Base-by-base conservation (phyloP, 2,329 filamentous ascomycete species). In the Clarireedia sp. region DNA sequence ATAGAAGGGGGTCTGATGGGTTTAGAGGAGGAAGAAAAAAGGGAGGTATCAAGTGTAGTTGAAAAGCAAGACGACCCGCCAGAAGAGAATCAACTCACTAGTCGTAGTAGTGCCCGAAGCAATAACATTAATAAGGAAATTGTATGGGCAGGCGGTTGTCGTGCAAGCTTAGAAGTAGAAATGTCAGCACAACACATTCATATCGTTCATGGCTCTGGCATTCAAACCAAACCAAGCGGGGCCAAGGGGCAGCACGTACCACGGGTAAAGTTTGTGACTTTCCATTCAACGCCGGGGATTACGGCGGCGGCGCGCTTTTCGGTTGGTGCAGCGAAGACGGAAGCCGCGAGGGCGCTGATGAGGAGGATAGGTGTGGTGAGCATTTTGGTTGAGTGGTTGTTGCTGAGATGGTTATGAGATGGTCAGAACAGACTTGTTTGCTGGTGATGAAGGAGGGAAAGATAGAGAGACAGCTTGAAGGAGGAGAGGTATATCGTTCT, bases 221-320 rank as follows among this genome's bases (percentile, higher is more conserved):
- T 16, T 6, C 23, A n/a, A 7, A n/a, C 9, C 8, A 17, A 3
- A 41, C 19, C 14, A 23, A 23, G n/a, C n/a, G 23, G 7, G 26
- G n/a, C 19, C 16, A 4, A 29, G 16, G 29, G 19, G 29, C 33
- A 43, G 47, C 14, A 16, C 9, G 4, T n/a, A 60, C 58, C 21
- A 44, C 59, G 54, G 37, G 51, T 56, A 14, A 61, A 58, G 26
- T 43, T 26, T 2, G 38, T 45, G 7, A 60, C 46, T 12, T 48
- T 58, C 59, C 59, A 61, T 10, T 26, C 19, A 16, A 48, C 36
- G 26, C 37, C 33, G 1, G 46, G 40, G 9, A 58, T 36, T 3
- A 21, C 29, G 4, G 5, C 17, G 8, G 45, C 37, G n/a, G 26
- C 24, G 3, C 24, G 26, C 8, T n/a, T 26, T n/a, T 36, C 12